Base-by-base conservation (phyloP, 2,329 filamentous ascomycete species). In the Aspergillus caelatus region DNA sequence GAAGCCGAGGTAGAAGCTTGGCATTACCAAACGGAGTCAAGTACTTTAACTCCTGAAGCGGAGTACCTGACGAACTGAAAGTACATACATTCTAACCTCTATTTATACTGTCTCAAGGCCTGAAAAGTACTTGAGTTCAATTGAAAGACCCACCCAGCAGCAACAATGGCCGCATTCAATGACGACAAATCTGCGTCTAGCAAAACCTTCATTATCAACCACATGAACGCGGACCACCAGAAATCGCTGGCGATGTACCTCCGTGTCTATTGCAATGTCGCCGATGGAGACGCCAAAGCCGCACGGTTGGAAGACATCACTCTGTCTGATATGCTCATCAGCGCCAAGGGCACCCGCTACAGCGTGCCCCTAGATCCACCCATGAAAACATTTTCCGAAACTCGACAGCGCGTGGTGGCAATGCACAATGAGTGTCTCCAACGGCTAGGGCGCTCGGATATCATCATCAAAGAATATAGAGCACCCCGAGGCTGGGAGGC, bases 171-270 rank as follows among this genome's bases (percentile, higher is more conserved):
- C 21, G 11, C 56, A 14, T 23, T 21, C 46, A 50, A 58, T 19
- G 21, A 34, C 23, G 41, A 54, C 26, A 57, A 58, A 4, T 62
- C 60, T 58, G 65, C 50, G 67, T 67, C 72, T 7, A 78, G 82
- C 63, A 88, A 88, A 73, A 71, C 82, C 62, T 87, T 89, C 63
- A 89, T 93, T 76, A 86, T 94, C 73, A 83, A 83, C 39, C 94
- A 97, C 82, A 95, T 97, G 92, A 97, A 97, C 80, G 82, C 82
- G 50, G 91, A 94, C 77, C 94, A 97, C 80, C 81, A 84, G 58
- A 85, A 87, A 70, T 92, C 92, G 62, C 87, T 97, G 57, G 81
- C 86, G 62, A 85, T 90, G 74, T 96, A 94, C 78, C 86, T 96
- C n/a, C 88, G 88, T 67, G 86, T 93, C 77, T 93, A 88, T 81